These are phyloP conservation scores for Capsicum chinense DNA, from an alignment of 257 asterid genomes.

Conservation along the genomic window DNA sequence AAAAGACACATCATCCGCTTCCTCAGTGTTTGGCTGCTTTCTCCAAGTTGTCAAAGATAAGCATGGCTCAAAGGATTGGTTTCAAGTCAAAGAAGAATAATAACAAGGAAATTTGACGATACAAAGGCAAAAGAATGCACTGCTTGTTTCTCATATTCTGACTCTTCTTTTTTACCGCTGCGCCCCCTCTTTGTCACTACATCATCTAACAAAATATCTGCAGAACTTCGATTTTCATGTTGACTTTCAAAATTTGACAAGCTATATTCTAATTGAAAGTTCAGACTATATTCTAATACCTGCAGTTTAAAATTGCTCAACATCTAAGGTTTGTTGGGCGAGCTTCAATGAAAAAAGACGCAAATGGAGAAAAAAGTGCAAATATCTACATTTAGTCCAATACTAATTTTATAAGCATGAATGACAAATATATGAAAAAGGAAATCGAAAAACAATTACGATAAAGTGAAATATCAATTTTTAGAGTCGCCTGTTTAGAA, in stretches of 20 bases:
- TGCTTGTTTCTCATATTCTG: conserved; percentile 8
- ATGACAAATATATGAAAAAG: too few species aligned
- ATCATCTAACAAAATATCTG: background rate
- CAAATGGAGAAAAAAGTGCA: too few species aligned
- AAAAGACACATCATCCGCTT: conserved; percentile 16
- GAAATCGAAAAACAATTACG: too few species aligned
- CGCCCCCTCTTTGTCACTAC: background rate
- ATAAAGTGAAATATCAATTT: too few species aligned
- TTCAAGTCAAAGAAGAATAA: background rate
- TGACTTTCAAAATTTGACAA: conserved; percentile 13
- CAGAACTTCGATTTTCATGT: conserved; percentile 1
- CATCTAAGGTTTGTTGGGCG: background rate
- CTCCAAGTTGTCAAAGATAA: conserved; percentile 1
- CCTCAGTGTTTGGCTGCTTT: background rate
- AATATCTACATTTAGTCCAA: too few species aligned
- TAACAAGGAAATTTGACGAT: conserved; percentile 21
- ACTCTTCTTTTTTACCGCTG: background rate
- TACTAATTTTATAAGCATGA: too few species aligned
- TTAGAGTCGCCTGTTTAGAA: too few species aligned
- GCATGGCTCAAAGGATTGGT: background rate
- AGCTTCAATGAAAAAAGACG: too few species aligned
- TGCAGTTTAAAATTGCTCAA: background rate
- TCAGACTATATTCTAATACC: background rate
- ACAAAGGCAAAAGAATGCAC: background rate
- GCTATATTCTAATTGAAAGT: background rate